Evolutionary conservation across 2,329 filamentous ascomycete genomes (phyloP), one percentile per base, ranked within the genome.

Genomic region (Cercospora berteroae): DNA sequence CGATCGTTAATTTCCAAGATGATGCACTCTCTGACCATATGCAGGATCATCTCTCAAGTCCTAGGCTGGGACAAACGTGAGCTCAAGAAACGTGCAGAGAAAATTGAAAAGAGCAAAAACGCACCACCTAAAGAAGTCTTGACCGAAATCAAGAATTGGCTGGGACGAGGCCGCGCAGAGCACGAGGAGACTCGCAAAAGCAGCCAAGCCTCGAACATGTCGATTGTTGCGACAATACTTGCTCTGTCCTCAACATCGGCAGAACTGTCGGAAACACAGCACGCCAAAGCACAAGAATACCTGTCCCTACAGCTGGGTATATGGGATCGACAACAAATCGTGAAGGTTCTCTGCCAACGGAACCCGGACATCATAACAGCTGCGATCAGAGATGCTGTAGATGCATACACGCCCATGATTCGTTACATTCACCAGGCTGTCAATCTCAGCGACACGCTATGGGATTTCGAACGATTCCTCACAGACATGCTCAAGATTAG

Each of bases 371-470:
- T 90, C 9, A 83, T 93, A n/a, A 94, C 91, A 0, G 84, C 87
- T 8, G 84, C 87, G 0, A 80, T 94, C 58, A 84, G 86, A 31
- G 89, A 92, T 66, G 78, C 84, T 0, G 85, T 93, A 5, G 81
- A 84, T 0, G 88, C 89, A 1, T 92, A 91, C 71, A 91, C 93
- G 62, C 90, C 90, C 0, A 87, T 93, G 67, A 92, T 95, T 65
- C 85, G 91, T 23, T 81, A 84, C 3, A 82, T 94, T 6, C 92
- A 94, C 76, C 86, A 90, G 63, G 85, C 86, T 2, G 85, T 93
- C 25, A 89, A 94, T 73, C 83, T 94, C 5, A 87, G 87, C 36
- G 88, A 88, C 44, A 90, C 91, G 20, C 78, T 94, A 6, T 84
- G 84, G 42, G 88, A 91, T 39, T 81, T 86, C 1, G 88, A 94